Conservation (phyloP, 2,329 filamentous ascomycete genomes). For the Pseudogymnoascus sp. region DNA sequence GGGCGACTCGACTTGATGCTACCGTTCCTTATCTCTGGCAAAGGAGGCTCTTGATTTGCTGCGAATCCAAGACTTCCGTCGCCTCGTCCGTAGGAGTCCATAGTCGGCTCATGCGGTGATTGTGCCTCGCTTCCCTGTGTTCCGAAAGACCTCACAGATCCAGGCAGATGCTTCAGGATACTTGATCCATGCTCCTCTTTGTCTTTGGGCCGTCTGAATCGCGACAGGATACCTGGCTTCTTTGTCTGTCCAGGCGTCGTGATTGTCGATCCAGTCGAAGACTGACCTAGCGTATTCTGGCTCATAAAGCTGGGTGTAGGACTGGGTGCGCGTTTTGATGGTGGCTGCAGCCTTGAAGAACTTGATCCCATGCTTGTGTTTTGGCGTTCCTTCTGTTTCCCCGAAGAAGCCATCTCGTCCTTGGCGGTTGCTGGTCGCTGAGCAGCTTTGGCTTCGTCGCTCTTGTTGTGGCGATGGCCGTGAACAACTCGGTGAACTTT, state of each 20-base stretch:
- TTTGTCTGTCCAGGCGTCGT: slow-evolving; percentile 29
- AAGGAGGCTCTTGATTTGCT: slow-evolving; percentile 20
- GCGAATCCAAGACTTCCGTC: slow-evolving; percentile 19
- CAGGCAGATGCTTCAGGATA: slow-evolving; percentile 40
- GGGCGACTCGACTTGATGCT: not conserved
- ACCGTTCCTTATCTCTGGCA: slow-evolving; percentile 17
- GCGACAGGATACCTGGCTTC: slow-evolving; percentile 28
- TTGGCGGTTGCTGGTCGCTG: slow-evolving; percentile 46
- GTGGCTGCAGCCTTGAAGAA: slow-evolving; percentile 31
- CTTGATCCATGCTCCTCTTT: slow-evolving; percentile 43
- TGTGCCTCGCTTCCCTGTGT: slow-evolving; percentile 15
- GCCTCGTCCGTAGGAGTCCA: slow-evolving; percentile 23
- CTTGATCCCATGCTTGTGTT: not conserved
- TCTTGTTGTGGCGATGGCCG: slow-evolving; percentile 59
- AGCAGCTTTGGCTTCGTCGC: slow-evolving; percentile 56
- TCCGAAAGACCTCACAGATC: slow-evolving; percentile 45
- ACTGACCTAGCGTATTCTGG: slow-evolving; percentile 10
- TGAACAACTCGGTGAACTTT: slow-evolving; percentile 56
- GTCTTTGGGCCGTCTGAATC: slow-evolving; percentile 36
- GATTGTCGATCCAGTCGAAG: not conserved
- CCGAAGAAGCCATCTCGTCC: slow-evolving; percentile 7
- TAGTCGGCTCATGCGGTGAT: slow-evolving; percentile 10
- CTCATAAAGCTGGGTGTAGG: slow-evolving; percentile 71
- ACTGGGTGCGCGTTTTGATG: slow-evolving; percentile 59
- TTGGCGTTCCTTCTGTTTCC: slow-evolving; percentile 40